These are phyloP conservation scores for Solanum ahanhuiri DNA, from an alignment of 257 asterid species.

Conservation along the genomic window DNA sequence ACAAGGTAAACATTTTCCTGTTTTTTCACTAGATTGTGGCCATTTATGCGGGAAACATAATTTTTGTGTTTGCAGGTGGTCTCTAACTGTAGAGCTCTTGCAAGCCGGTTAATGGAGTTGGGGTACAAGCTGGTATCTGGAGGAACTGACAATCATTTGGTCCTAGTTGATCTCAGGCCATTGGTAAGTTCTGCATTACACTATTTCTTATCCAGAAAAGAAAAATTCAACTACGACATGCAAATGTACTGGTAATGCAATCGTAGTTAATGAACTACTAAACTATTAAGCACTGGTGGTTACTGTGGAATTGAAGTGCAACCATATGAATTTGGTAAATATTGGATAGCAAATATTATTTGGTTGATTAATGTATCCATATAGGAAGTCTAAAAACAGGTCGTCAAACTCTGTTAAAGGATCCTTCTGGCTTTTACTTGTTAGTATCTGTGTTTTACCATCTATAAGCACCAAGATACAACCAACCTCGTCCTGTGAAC, in stretches of 20 bases:
- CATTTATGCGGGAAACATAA: neutral
- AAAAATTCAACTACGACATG: neutral
- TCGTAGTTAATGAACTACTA: neutral
- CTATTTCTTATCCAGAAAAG: neutral
- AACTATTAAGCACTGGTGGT: neutral
- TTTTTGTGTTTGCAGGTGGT: constrained; percentile 41
- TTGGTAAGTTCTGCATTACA: constrained; percentile 31
- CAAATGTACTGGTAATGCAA: neutral
- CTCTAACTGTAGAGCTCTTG: constrained; percentile 87
- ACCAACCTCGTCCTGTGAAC: neutral
- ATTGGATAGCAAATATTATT: neutral
- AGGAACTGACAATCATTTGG: constrained; percentile 95
- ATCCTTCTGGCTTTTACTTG: neutral
- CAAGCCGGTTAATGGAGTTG: constrained; percentile 54
- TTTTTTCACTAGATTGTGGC: neutral
- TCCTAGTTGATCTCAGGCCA: constrained; percentile 95
- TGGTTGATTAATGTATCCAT: neutral
- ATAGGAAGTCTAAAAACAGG: neutral
- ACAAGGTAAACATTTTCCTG: constrained; percentile 27
- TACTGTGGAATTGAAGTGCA: neutral
- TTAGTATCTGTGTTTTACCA: neutral
- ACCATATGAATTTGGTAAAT: neutral
- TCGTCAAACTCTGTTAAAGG: neutral
- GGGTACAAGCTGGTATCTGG: constrained; percentile 86
- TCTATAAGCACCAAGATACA: neutral